phyloP scores from a whole-genome alignment of 257 asterid species.

The Haberlea rhodopensis region DNA sequence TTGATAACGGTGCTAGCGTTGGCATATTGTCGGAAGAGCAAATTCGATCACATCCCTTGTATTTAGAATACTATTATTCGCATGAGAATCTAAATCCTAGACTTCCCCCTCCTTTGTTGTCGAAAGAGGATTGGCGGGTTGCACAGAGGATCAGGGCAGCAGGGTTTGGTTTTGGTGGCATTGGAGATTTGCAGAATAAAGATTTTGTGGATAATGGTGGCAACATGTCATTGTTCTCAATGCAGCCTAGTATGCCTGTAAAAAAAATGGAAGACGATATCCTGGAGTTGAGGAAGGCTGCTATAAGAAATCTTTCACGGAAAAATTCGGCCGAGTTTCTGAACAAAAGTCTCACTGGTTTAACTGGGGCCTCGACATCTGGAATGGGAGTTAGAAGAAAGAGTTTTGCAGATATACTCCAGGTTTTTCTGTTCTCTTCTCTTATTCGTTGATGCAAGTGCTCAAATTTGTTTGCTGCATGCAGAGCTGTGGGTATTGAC shows the following conservation, averaged over 20 bases:
- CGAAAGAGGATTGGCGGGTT: slow-evolving; percentile 79
- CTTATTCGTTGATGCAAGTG: not conserved
- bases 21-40: slow-evolving; percentile 58
- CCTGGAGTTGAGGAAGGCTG: slow-evolving; percentile 61
- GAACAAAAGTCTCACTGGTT: slow-evolving; percentile 32
- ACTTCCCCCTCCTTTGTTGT: slow-evolving; percentile 72
- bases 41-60: slow-evolving; percentile 69
- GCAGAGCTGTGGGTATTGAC: not conserved
- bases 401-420: slow-evolving; percentile 88
- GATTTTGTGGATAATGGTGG: slow-evolving; percentile 40
- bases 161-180: slow-evolving; percentile 42
- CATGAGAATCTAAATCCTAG: slow-evolving; percentile 80
- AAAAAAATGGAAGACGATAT: slow-evolving; percentile 54
- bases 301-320: slow-evolving; percentile 51
- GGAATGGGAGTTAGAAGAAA: slow-evolving; percentile 67
- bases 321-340: slow-evolving; percentile 53
- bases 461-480: not conserved
- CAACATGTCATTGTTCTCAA: slow-evolving; percentile 35
- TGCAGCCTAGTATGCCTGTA: slow-evolving; percentile 43
- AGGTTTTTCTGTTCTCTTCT: slow-evolving; percentile 41
- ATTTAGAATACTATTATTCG: slow-evolving; percentile 73
- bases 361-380: slow-evolving; percentile 36
- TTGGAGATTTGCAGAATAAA: slow-evolving; percentile 31
- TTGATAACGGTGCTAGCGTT: slow-evolving; percentile 16
- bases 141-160: slow-evolving; percentile 68